phyloP scores from a whole-genome alignment of 164 flowering plant genomes.

The Dillenia suffruticosa region DNA sequence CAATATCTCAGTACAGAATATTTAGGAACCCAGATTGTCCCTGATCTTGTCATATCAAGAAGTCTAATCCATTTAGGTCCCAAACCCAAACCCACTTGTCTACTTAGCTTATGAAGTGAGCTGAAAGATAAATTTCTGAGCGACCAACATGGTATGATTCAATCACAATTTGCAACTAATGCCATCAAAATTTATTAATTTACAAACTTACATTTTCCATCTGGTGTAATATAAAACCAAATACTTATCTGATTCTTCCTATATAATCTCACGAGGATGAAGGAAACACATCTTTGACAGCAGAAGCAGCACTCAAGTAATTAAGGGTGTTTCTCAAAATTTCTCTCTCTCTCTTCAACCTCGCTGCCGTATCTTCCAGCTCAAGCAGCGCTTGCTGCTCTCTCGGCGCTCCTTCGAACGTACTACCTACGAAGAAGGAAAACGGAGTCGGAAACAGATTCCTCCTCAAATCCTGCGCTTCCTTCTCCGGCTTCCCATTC shows the following conservation, averaged over 20 bases:
- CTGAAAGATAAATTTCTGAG: no score
- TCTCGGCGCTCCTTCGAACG: conserved; percentile 94
- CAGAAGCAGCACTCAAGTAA: conserved; percentile 92
- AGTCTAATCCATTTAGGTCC: no score
- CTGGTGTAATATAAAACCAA: neutral
- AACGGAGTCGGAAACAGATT: conserved; percentile 91
- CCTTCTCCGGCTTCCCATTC: conserved; percentile 90
- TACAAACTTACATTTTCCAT: conserved; percentile 4
- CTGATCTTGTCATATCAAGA: no score
- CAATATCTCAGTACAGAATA: no score
- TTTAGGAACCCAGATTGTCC: no score
- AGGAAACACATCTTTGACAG: conserved; percentile 90
- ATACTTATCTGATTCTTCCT: neutral
- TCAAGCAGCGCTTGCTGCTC: conserved; percentile 98
- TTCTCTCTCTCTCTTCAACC: conserved; percentile 91
- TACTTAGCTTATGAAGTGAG: no score
- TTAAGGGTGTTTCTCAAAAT: conserved; percentile 87
- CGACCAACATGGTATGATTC: no score
- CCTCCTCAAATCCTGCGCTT: conserved; percentile 68
- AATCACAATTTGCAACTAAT: no score
- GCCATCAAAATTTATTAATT: conserved; percentile 16
- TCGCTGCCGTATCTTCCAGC: conserved; percentile 78
- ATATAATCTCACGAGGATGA: conserved; percentile 36
- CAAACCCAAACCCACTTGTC: no score
- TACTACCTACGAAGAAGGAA: conserved; percentile 93